Evolutionary conservation across 2,329 filamentous ascomycete genomes (phyloP).

Genomic region (Neonectria hederae): DNA sequence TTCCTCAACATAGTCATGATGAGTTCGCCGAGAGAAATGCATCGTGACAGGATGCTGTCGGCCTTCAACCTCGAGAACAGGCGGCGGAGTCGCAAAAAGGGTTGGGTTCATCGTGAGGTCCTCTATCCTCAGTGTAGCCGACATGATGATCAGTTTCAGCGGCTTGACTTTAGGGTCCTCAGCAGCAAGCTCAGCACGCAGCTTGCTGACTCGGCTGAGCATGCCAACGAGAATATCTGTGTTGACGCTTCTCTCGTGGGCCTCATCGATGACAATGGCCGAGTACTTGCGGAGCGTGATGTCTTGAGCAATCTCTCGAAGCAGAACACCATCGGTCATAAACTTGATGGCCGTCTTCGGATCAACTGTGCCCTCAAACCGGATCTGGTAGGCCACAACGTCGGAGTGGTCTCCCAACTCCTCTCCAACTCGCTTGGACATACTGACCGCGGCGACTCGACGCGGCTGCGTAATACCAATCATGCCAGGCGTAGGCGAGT

Average conservation of each 20-base stretch:
- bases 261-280: conserved; percentile 93
- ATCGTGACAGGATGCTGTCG: conserved; percentile 89
- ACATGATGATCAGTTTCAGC: conserved; percentile 97
- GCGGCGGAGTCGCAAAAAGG: conserved; percentile 81
- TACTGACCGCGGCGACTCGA: conserved; percentile 94
- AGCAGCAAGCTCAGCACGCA: conserved; percentile 77
- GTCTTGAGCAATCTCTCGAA: conserved; percentile 91
- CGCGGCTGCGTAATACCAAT: conserved; percentile 96
- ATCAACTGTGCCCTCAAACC: conserved; percentile 87
- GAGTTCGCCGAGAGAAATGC: conserved; percentile 86
- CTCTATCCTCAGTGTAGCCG: conserved; percentile 88
- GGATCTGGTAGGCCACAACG: conserved; percentile 90
- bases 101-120: conserved; percentile 87
- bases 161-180: conserved; percentile 78
- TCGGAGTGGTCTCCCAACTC: conserved; percentile 83
- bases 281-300: conserved; percentile 91
- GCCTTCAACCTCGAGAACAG: conserved; percentile 88
- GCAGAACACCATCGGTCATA: conserved; percentile 97
- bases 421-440: conserved; percentile 89
- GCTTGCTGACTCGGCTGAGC: conserved; percentile 89
- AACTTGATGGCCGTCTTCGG: conserved; percentile 93
- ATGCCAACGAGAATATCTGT: conserved; percentile 99
- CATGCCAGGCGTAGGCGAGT: conserved; percentile 85
- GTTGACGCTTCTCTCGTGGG: conserved; percentile 96
- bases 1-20: conserved; percentile 90